Base-by-base conservation (phyloP, 352 stramenopile genomes). In the Globisporangium yorkense region DNA sequence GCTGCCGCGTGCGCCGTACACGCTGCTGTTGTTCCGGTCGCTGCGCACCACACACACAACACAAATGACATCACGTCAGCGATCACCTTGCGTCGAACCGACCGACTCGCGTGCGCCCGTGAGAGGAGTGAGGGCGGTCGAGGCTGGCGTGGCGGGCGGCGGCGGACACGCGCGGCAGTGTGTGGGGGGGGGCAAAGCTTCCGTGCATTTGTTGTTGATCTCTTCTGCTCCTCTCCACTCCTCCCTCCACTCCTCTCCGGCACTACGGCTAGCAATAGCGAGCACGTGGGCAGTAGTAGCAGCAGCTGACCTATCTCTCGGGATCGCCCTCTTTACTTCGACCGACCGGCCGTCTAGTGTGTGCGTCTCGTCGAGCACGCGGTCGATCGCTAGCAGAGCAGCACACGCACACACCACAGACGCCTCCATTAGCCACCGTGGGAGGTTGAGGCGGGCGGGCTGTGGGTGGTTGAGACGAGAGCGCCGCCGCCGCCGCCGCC, bases 261-360 rank as follows among this genome's bases (percentile, higher is more conserved):
- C 83, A 89, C 81, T 89, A 88, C 20, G 88, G 76, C 81, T 91
- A 80, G 80, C 66, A 39, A 70, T 72, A 45, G 62, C 24, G 24
- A 27, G 24, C 24, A 27, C 24, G 24, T 27, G 24, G 24, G 24
- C 65, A 20, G 33, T 35, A 24, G 24, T 35, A 21, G 21, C 20
- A 16, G 49, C 1, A n/a, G 76, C 74, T 44, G 85, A 81, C 62
- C 77, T 89, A 80, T 93, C 87, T 65, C 89, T 83, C 55, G 80
- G 88, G 58, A 97, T 92, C 35, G 91, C 91, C 54, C 84, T 73
- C 74, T 97, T 97, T 46, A 97, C 90, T 74, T 97, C 91, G 35
- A 97, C 87, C 31, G 87, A 83, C 27, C 92, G 76, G 15, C 90
- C 91, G 60, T 97, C 90, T 58, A 97, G 80, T 51, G 71, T 90